Evolutionary conservation across 371 early-diverging fungal genomes (phyloP), one percentile per base, ranked within the genome.

Genomic region (Haplosporangium sp.): DNA sequence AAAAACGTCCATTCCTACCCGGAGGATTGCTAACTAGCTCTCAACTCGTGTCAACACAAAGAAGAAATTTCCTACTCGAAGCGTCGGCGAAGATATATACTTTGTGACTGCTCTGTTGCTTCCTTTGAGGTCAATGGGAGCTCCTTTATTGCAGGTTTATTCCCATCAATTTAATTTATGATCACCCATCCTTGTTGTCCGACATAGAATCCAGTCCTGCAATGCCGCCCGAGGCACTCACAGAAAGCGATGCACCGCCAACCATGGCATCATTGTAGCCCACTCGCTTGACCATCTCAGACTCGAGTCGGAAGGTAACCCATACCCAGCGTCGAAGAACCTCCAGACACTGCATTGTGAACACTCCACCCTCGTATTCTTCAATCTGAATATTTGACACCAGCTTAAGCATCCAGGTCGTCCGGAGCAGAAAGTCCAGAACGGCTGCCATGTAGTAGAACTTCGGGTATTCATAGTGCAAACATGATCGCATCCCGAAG

Each of bases 291-390:
- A 92, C 89, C 91, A 90, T 91, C 76, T 93, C 95, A 46, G 86
- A 84, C 82, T 98, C 98, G 54, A 96, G 79, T 18, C 97, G 82
- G 74, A 96, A 92, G 55, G 95, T 91, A 0, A 95, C 92, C 98
- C 98, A 98, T 54, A 96, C 83, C 92, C 96, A 96, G 48, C 98
- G 84, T 56, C 98, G 68, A 21, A 91, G 61, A 4, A 98, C 85
- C 80, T 98, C 98, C 11, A 95, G 67, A 7, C 89, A 75, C 62
- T 92, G 91, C 75, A 97, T 85, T 64, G 90, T 81, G 64, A 95
- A 89, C 18, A 92, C 93, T 41, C 91, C 86, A 21, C 86, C 90
- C 38, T 90, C 87, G 59, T 94, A 81, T 52, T 85, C 72, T 57
- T 90, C 86, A 55, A 87, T 83, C 60, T 87, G 88, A 23, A 95